Evolutionary conservation across 345 rosid genomes (phyloP), one percentile per base, ranked within the genome.

Genomic region (Syzygium oleosum): DNA sequence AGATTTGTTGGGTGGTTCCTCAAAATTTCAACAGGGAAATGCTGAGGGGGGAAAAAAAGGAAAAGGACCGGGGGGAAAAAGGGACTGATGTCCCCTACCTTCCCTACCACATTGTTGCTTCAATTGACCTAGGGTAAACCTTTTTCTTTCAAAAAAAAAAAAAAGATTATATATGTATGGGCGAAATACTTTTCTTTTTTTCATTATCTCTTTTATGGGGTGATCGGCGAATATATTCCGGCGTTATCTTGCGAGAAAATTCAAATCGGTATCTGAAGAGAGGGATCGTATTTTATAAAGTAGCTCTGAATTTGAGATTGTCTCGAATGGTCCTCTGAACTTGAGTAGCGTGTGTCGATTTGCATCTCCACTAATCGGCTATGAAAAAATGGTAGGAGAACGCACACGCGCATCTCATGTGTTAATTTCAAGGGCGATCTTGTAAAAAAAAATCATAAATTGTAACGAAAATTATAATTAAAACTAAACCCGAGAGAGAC

Each of bases 81-180:
- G 91, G 88, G 89, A 49, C 1, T 56, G 34, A 87, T 93, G 95
- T 93, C 46, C 91, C 96, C 96, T 91, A 91, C 93, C 91, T 77
- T 84, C 92, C 92, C 93, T 91, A 92, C 95, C 94, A 73, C 54
- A 5, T 85, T 65, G 91, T 90, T 92, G 92, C 89, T 89, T 88
- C 84, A 68, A 90, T 88, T 87, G 85, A 85, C 61, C 56, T 6
- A 31, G 46, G 34, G 25, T 7, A 21, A 27, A 34, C 58, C 86
- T 84, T 90, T 85, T 73, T 85, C 79, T 73, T 73, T 73, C 21
- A 9, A 3, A 27, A 59, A 27, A 58, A 34, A 19, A 4, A 1
- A 73, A 34, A 52, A 38, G n/a, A n/a, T n/a, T 87, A 56, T 29
- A 52, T 84, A 17, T 21, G 31, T 51, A 51, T 56, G 65, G 84